Evolutionary conservation across 345 rosid genomes (phyloP).

Genomic region (Ailanthus altissimus): DNA sequence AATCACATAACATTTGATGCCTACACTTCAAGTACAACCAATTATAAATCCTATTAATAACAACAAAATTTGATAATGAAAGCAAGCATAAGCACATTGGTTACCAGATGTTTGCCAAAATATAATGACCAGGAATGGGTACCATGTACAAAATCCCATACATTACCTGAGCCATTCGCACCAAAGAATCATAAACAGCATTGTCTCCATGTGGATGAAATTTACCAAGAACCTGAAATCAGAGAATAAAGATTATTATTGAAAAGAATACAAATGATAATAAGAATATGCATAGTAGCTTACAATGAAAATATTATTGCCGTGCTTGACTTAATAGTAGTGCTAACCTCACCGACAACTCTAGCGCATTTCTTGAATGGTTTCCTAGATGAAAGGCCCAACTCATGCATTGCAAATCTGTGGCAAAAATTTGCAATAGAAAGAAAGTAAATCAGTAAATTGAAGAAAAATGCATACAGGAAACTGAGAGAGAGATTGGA

Average conservation of each 20-base stretch:
- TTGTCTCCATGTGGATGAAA: constrained; percentile 97
- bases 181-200: constrained; percentile 91
- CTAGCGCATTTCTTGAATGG: constrained; percentile 98
- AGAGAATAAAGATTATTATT: not conserved
- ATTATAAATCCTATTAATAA: not conserved
- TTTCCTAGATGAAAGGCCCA: constrained; percentile 84
- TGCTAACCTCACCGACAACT: constrained; percentile 92
- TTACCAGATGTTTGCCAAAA: not conserved
- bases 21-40: constrained; percentile 2
- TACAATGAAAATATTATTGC: not conserved
- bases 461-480: not conserved
- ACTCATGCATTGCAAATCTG: constrained; percentile 95
- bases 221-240: constrained; percentile 81
- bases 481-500: not conserved
- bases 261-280: not conserved
- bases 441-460: not conserved
- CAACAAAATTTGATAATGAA: not conserved
- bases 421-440: constrained; percentile 1
- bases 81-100: not conserved
- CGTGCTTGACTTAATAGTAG: not conserved
- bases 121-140: not conserved
- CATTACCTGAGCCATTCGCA: constrained; percentile 96
- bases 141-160: not conserved
- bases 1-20: not conserved
- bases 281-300: not conserved